These are phyloP conservation scores for Gilbertella persicaria DNA, from an alignment of 371 early-diverging fungal species.

Conservation along the genomic window DNA sequence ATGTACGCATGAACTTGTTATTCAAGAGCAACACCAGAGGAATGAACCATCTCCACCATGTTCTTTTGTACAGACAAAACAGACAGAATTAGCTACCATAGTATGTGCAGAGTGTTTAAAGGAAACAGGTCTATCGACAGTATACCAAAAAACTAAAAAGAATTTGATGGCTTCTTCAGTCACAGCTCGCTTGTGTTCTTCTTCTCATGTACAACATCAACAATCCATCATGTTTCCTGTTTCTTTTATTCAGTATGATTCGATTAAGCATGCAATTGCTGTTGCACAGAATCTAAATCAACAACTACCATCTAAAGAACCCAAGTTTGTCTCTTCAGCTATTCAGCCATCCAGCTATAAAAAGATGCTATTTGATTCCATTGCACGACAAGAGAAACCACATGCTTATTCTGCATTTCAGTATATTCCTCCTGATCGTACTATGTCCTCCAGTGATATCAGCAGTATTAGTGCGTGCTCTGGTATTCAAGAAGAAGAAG, in stretches of 20 bases:
- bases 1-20: conserved; percentile 21
- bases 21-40: neutral
- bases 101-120: conserved; percentile 14
- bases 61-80: neutral
- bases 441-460: conserved; percentile 1
- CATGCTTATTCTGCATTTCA: conserved; percentile 28
- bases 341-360: neutral
- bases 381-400: conserved; percentile 10
- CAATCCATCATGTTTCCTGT: conserved; percentile 17
- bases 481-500: conserved; percentile 4
- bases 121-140: neutral
- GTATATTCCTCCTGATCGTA: conserved; percentile 24
- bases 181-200: neutral
- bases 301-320: neutral
- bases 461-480: conserved; percentile 17
- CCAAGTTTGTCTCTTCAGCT: conserved; percentile 10
- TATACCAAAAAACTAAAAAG: neutral
- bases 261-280: neutral
- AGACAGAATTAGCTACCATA: neutral
- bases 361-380: conserved; percentile 1
- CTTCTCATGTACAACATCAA: neutral
- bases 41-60: conserved; percentile 5
- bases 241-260: conserved; percentile 1
- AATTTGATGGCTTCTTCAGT: neutral
- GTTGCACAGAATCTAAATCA: neutral